Evolutionary conservation across 805 yeast species (phyloP).

Genomic region (Kodamaea sagamina): DNA sequence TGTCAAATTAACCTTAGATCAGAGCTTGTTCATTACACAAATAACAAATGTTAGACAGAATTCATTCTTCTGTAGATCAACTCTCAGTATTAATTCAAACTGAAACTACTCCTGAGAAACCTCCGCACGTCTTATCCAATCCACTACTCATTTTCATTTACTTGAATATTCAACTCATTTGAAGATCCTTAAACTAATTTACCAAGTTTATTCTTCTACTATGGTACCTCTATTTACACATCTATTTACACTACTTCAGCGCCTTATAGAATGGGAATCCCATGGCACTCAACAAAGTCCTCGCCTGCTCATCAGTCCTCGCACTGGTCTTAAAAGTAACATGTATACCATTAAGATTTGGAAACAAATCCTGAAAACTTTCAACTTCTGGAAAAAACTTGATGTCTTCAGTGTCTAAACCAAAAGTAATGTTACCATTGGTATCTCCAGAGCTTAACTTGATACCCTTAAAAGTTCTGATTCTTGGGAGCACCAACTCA

Average conservation of each 20-base stretch:
- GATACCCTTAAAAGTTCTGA: constrained; percentile 83
- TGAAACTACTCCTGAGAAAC: too few species aligned
- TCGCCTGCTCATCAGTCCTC: constrained; percentile 86
- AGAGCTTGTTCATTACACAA: too few species aligned
- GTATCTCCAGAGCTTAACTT: constrained; percentile 77
- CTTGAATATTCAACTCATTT: too few species aligned
- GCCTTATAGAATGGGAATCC: constrained; percentile 66
- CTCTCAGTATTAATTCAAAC: too few species aligned
- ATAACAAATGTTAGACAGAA: too few species aligned
- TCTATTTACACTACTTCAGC: neutral
- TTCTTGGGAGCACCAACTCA: constrained; percentile 90
- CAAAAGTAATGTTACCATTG: constrained; percentile 83
- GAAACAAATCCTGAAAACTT: constrained; percentile 86
- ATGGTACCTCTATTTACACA: too few species aligned
- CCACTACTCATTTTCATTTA: too few species aligned
- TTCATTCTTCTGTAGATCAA: too few species aligned
- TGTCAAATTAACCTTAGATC: too few species aligned
- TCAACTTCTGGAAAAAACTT: constrained; percentile 92
- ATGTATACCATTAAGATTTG: constrained; percentile 82
- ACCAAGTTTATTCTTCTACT: too few species aligned
- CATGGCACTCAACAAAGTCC: constrained; percentile 75
- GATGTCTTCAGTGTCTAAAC: constrained; percentile 74
- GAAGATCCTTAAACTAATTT: too few species aligned
- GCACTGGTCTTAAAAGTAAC: constrained; percentile 85
- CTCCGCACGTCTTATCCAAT: too few species aligned